A percentile compares a stretch with the other conserved stretches of the same genome.
Evolutionary conservation across 1,284 basidiomycete genomes (phyloP).

Genomic region (Melanopsichium pennsylvanicum): DNA sequence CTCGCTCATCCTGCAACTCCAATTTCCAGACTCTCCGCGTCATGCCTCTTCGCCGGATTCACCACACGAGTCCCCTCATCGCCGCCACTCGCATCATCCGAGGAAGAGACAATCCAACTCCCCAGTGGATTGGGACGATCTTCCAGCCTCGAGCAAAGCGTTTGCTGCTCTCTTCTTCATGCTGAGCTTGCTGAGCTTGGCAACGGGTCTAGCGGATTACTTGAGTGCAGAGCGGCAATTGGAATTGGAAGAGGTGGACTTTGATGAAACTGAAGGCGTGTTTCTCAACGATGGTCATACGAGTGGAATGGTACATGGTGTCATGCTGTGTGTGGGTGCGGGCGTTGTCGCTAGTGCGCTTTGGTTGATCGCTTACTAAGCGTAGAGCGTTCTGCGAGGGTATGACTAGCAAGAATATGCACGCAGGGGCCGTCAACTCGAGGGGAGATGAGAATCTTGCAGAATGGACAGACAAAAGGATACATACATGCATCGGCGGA

Average conservation of each 20-base stretch:
- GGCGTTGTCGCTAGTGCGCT: constrained; percentile 27
- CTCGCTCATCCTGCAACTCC: constrained; percentile 28
- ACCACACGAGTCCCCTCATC: no score
- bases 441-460: no score
- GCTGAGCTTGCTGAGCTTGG: constrained; percentile 16
- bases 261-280: constrained; percentile 40
- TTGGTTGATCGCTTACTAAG: constrained; percentile 18
- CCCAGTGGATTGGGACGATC: constrained; percentile 22
- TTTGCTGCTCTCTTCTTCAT: constrained; percentile 27
- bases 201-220: constrained; percentile 24
- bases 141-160: constrained; percentile 15
- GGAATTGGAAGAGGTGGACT: constrained; percentile 39
- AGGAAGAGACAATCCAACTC: not conserved
- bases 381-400: no score
- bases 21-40: constrained; percentile 31
- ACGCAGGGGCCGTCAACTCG: no score
- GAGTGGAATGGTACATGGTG: constrained; percentile 8
- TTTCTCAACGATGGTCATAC: constrained; percentile 41
- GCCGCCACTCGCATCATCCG: not conserved
- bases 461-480: not conserved
- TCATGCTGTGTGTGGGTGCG: constrained; percentile 27
- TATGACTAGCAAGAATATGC: no score
- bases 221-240: constrained; percentile 20
- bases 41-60: no score
- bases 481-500: no score